phyloP scores from a whole-genome alignment of 2,329 filamentous ascomycete species.

The Pseudocercospora eumusae region DNA sequence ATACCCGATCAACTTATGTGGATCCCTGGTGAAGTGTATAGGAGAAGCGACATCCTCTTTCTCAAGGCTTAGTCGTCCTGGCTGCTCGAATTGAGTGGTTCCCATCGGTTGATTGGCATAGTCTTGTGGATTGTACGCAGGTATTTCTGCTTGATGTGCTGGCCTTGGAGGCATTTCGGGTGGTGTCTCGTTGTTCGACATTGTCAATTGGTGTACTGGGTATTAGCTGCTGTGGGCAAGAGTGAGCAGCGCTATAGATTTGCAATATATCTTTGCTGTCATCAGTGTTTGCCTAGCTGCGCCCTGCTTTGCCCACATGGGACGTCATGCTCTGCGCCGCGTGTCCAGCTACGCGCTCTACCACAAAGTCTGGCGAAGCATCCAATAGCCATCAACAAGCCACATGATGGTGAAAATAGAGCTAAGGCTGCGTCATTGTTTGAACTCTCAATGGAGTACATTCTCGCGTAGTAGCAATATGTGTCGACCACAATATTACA shows the following conservation, averaged over 20 bases:
- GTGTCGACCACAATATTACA: not conserved
- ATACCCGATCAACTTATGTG: conserved; percentile 48
- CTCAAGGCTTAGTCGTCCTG: conserved; percentile 19
- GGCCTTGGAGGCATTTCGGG: conserved; percentile 20
- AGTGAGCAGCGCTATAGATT: not conserved
- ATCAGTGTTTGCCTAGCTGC: not conserved
- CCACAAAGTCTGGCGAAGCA: conserved; percentile 4
- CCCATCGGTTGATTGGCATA: conserved; percentile 17
- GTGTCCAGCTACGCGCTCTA: not conserved
- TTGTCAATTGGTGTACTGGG: not conserved
- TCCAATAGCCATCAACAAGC: not conserved
- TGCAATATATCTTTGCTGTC: not conserved
- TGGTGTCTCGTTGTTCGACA: conserved; percentile 7
- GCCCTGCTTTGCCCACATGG: conserved; percentile 1
- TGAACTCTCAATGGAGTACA: not conserved
- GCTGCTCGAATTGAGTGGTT: conserved; percentile 12
- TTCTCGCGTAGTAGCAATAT: not conserved
- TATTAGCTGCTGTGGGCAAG: not conserved
- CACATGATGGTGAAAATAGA: not conserved
- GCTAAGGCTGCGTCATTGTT: not conserved
- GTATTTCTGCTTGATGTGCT: conserved; percentile 10
- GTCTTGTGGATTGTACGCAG: conserved; percentile 23
- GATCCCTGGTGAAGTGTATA: conserved; percentile 46
- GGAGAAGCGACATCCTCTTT: conserved; percentile 31
- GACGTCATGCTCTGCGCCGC: conserved; percentile 6